Percentiles rank a stretch among this genome's conserved stretches.
Conservation (phyloP, 805 yeast genomes). For the Pichia paraexigua region DNA sequence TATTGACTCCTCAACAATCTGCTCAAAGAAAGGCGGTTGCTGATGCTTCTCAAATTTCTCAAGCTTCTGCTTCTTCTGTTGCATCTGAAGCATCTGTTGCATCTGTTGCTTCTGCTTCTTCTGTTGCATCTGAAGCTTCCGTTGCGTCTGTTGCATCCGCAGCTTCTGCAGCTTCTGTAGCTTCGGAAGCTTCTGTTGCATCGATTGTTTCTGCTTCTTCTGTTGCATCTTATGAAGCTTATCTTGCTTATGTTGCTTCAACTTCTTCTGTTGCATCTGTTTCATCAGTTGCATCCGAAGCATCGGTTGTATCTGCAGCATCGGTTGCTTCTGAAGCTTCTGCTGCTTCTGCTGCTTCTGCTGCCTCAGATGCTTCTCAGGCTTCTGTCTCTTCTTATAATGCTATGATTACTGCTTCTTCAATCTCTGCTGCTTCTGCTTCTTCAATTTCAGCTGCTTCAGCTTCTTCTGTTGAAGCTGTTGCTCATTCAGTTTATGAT, state of each 20-base stretch:
- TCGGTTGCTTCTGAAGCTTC: slow-evolving; percentile 14
- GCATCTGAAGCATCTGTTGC: slow-evolving; percentile 12
- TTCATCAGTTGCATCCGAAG: slow-evolving; percentile 17
- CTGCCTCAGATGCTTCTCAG: slow-evolving; percentile 13
- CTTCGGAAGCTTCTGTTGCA: slow-evolving; percentile 20
- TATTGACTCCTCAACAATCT: slow-evolving; percentile 41
- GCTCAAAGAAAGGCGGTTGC: slow-evolving; percentile 16
- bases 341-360: slow-evolving; percentile 14
- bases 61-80: slow-evolving; percentile 21
- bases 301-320: slow-evolving; percentile 10
- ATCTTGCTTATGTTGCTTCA: slow-evolving; percentile 20
- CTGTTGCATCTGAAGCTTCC: slow-evolving; percentile 17
- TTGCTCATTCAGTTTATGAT: background rate
- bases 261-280: slow-evolving; percentile 19
- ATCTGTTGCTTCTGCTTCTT: slow-evolving; percentile 15
- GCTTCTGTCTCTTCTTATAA: slow-evolving; percentile 8
- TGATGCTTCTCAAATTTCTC: slow-evolving; percentile 18
- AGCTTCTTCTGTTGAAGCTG: slow-evolving; percentile 8
- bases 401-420: slow-evolving; percentile 12
- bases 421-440: slow-evolving; percentile 15
- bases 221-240: slow-evolving; percentile 17
- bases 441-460: slow-evolving; percentile 15
- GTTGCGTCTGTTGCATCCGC: slow-evolving; percentile 28
- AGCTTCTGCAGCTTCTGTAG: slow-evolving; percentile 23
- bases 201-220: slow-evolving; percentile 21